Conservation (phyloP, 352 stramenopile species). For the Phytopythium vexans region DNA sequence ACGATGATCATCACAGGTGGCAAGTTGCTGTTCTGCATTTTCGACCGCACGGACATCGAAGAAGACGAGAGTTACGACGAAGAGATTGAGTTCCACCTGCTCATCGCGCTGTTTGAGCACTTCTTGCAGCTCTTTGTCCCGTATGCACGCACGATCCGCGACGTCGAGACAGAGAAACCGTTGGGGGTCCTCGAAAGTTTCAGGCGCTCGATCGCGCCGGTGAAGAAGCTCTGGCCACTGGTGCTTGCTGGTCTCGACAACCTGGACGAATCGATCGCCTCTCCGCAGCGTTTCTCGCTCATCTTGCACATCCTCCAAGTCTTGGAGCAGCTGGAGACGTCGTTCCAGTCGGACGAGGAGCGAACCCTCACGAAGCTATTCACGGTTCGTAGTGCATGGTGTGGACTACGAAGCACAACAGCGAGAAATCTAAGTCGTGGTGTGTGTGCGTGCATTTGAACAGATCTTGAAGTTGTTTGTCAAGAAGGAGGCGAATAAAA, state of each 20-base stretch:
- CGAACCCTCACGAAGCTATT: constrained; percentile 34
- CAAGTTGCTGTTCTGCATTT: constrained; percentile 69
- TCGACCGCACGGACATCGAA: constrained; percentile 63
- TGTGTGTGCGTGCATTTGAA: background rate
- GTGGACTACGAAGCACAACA: too few species aligned
- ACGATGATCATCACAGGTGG: constrained; percentile 16
- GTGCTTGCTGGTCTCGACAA: constrained; percentile 33
- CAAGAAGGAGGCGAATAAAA: constrained; percentile 47
- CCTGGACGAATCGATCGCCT: constrained; percentile 43
- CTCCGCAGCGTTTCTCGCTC: constrained; percentile 63
- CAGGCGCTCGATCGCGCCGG: constrained; percentile 22
- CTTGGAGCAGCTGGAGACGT: constrained; percentile 48
- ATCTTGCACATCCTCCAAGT: constrained; percentile 64
- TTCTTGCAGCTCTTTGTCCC: constrained; percentile 62
- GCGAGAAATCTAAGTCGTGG: too few species aligned
- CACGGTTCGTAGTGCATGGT: constrained; percentile 27
- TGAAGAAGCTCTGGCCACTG: constrained; percentile 53
- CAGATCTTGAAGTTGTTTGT: constrained; percentile 51
- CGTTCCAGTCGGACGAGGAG: constrained; percentile 32
- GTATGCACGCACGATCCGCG: constrained; percentile 30
- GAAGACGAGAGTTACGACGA: constrained; percentile 75
- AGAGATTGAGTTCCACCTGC: constrained; percentile 64
- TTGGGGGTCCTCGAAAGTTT: constrained; percentile 32
- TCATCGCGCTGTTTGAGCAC: constrained; percentile 52
- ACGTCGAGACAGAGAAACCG: background rate